Evolutionary conservation across 2,329 filamentous ascomycete species (phyloP), one percentile per base, ranked within the genome.

Genomic region (Pseudopyricularia cyperi): DNA sequence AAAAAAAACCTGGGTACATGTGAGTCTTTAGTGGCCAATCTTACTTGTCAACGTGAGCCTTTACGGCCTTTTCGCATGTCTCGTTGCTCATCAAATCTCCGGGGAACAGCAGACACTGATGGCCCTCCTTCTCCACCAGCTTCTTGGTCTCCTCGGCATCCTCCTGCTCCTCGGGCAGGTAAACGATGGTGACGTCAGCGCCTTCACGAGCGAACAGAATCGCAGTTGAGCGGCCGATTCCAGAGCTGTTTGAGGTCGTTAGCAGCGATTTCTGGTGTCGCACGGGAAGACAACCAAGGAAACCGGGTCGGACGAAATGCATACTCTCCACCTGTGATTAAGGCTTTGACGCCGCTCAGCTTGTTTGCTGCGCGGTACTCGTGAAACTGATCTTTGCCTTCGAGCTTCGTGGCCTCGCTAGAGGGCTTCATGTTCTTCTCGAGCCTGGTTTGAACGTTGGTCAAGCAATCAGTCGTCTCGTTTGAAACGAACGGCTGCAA

Each of bases 201-300:
- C 78, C 77, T 59, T 82, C 77, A 8, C 74, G 68, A 0, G 78
- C 77, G 63, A 78, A 77, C 2, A 80, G 63, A 1, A 79, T 67
- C 0, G 76, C 76, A 1, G 77, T 69, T 1, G 75, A 66, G 9
- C 76, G 71, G 17, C 76, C 76, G 46, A 80, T 80, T 4, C 74
- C 74, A 1, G 73, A 77, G 55, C 73, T 75, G 39, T 1, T n/a
- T 9, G 24, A 47, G 30, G 0, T 0, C 7, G 9, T 42, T 53
- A n/a, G 26, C 12, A 12, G 33, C 7, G 12, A 42, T n/a, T 42
- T 44, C 15, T 2, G 4, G 22, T 19, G 9, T 24, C 1, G 17
- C 3, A 15, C 19, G 12, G 4, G 4, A 24, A 24, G 46, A 9
- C 19, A 11, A 7, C 19, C 11, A 17, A 24, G 2, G 7, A 1